phyloP scores from a whole-genome alignment of 768 basidiomycete species.

The Candolleomyces aberdarensis region DNA sequence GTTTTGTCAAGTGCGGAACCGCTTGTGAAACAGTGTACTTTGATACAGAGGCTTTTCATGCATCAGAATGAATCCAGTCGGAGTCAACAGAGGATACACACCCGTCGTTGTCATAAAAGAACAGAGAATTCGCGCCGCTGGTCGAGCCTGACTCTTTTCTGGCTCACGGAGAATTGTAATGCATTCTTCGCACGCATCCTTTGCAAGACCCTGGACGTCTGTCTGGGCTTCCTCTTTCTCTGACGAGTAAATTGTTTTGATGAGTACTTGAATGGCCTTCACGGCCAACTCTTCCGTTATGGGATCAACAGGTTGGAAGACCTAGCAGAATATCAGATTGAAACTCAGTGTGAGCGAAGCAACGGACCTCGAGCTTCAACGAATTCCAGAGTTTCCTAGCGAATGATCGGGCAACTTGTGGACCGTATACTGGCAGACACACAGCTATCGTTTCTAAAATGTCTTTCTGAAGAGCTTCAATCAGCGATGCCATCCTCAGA shows the following conservation, averaged over 20 bases:
- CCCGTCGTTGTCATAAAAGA: slow-evolving; percentile 76
- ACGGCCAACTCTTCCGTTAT: slow-evolving; percentile 75
- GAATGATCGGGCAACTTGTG: slow-evolving; percentile 51
- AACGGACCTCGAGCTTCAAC: slow-evolving; percentile 90
- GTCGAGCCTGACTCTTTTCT: slow-evolving; percentile 89
- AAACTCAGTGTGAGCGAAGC: not conserved
- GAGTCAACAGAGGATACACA: slow-evolving; percentile 34
- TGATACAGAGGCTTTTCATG: slow-evolving; percentile 58
- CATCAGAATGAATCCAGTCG: not conserved
- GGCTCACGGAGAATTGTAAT: slow-evolving; percentile 79
- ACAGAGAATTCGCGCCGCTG: slow-evolving; percentile 82
- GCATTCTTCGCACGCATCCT: slow-evolving; percentile 78
- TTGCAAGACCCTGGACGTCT: slow-evolving; percentile 57
- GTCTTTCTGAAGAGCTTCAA: slow-evolving; percentile 59
- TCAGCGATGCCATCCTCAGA: not conserved
- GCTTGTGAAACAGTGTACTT: slow-evolving; percentile 64
- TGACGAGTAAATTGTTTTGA: slow-evolving; percentile 65
- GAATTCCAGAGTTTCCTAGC: slow-evolving; percentile 87
- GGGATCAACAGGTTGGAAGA: slow-evolving; percentile 87
- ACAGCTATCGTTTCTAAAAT: slow-evolving; percentile 72
- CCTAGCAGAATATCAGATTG: slow-evolving; percentile 40
- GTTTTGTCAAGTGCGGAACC: slow-evolving; percentile 70
- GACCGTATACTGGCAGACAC: slow-evolving; percentile 86
- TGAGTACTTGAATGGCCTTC: slow-evolving; percentile 64
- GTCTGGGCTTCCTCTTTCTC: slow-evolving; percentile 35